Evolutionary conservation across 1,284 basidiomycete genomes (phyloP).

Genomic region (Leccinum pseudoinsigne): DNA sequence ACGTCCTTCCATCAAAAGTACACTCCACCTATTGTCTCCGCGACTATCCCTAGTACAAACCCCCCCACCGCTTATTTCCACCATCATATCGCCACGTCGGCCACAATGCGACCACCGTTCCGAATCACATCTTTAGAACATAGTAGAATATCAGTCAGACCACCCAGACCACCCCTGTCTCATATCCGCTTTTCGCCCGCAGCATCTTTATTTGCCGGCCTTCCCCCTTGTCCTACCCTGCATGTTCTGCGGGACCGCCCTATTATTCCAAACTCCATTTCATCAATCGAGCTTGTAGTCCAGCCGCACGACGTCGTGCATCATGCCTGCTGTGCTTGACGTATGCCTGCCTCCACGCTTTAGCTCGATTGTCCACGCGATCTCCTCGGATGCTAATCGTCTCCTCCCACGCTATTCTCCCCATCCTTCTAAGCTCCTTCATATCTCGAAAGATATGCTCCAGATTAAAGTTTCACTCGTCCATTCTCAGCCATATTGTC

Average conservation of each 20-base stretch:
- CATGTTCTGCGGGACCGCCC: slow-evolving; percentile 22
- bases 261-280: slow-evolving; percentile 7
- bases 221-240: slow-evolving; percentile 5
- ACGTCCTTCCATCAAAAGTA: slow-evolving; percentile 3
- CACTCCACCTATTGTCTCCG: slow-evolving; percentile 4
- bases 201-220: slow-evolving; percentile 17
- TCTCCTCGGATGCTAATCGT: slow-evolving; percentile 27
- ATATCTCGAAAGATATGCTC: slow-evolving; percentile 25
- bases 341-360: slow-evolving; percentile 9
- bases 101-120: neutral
- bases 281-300: slow-evolving; percentile 5
- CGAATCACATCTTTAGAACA: neutral
- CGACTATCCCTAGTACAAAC: neutral
- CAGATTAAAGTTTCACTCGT: slow-evolving; percentile 23
- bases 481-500: slow-evolving; percentile 11
- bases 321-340: slow-evolving; percentile 17
- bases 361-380: slow-evolving; percentile 4
- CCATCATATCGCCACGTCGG: neutral
- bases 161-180: neutral
- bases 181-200: slow-evolving; percentile 19
- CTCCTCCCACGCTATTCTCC: slow-evolving; percentile 12
- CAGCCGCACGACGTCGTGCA: neutral
- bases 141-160: neutral
- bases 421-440: slow-evolving; percentile 4
- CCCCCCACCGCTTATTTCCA: slow-evolving; percentile 5